phyloP scores from a whole-genome alignment of 441 rosid genomes.

The Euphorbia corollata region DNA sequence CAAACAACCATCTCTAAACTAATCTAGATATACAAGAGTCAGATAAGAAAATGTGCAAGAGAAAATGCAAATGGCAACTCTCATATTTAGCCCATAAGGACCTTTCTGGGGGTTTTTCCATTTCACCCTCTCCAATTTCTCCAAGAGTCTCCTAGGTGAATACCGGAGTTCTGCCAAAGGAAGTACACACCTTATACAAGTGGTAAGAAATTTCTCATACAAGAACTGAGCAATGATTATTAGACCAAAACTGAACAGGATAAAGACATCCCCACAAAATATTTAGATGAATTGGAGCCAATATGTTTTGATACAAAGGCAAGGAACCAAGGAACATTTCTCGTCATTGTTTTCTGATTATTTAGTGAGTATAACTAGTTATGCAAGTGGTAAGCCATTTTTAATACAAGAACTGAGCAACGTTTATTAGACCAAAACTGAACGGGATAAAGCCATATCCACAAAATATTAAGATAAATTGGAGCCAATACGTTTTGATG shows the following conservation, averaged over 20 bases:
- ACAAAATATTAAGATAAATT: background rate
- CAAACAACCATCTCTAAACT: background rate
- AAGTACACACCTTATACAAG: background rate
- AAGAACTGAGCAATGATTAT: too few species aligned
- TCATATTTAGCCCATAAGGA: conserved; percentile 97
- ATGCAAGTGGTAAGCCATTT: too few species aligned
- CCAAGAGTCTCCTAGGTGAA: conserved; percentile 58
- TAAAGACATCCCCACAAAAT: background rate
- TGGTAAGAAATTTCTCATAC: background rate
- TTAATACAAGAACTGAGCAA: background rate
- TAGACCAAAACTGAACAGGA: background rate
- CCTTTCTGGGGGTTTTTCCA: conserved; percentile 63
- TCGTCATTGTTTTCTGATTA: background rate
- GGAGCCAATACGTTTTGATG: background rate
- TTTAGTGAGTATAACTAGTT: background rate
- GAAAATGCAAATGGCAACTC: conserved; percentile 24
- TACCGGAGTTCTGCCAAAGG: conserved; percentile 55
- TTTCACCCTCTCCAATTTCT: conserved; percentile 66
- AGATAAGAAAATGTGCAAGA: background rate
- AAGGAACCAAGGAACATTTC: background rate
- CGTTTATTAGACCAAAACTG: background rate
- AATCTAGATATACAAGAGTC: background rate
- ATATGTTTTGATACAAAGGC: background rate
- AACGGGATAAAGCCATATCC: background rate
- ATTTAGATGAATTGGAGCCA: background rate